These are phyloP conservation scores for Rhodamnia argentea DNA, from an alignment of 345 rosid genomes.

Conservation along the genomic window DNA sequence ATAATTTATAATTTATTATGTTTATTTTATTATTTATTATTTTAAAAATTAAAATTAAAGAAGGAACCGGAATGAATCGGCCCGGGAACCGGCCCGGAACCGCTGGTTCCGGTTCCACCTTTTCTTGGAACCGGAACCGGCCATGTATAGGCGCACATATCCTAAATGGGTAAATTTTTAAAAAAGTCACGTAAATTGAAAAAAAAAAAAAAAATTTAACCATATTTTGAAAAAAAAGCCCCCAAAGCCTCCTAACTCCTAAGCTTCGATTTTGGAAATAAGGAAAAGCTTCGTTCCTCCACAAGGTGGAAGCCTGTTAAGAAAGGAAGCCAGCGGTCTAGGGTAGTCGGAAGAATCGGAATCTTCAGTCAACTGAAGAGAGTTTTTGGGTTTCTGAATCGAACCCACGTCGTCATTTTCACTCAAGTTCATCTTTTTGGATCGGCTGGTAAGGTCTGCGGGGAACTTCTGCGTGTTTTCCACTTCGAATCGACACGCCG, in stretches of 20 bases:
- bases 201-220: too few species aligned
- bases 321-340: background rate
- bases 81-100: too few species aligned
- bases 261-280: background rate
- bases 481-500: background rate
- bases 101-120: too few species aligned
- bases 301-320: background rate
- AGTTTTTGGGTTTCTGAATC: background rate
- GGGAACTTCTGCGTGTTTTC: background rate
- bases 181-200: too few species aligned
- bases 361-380: background rate
- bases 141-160: too few species aligned
- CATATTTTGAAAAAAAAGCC: too few species aligned
- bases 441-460: background rate
- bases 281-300: background rate
- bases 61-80: too few species aligned
- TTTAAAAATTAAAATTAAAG: too few species aligned
- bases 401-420: background rate
- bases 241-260: background rate
- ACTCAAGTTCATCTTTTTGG: background rate
- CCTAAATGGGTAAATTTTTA: too few species aligned
- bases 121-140: too few species aligned
- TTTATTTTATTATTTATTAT: too few species aligned
- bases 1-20: too few species aligned
- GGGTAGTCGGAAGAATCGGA: background rate